Conservation (phyloP, 2,329 filamentous ascomycete species). For the Penicillium sp. region DNA sequence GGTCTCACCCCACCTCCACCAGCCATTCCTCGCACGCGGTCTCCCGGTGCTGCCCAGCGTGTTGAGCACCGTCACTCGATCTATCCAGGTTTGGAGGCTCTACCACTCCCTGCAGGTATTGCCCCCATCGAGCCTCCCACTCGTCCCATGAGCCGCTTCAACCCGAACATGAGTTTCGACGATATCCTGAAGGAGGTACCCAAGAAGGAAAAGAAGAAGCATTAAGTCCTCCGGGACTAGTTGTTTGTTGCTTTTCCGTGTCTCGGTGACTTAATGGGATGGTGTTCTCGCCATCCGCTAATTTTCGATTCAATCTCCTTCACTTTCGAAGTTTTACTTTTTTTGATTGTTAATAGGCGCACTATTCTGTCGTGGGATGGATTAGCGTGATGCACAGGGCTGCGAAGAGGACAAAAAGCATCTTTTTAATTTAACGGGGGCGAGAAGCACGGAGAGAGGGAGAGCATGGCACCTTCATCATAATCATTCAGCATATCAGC, state of each 20-base stretch:
- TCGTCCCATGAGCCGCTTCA: conserved; percentile 47
- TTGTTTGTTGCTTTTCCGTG: conserved; percentile 16
- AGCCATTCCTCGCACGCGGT: conserved; percentile 41
- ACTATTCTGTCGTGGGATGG: conserved; percentile 23
- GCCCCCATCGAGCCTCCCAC: conserved; percentile 46
- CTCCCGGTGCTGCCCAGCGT: conserved; percentile 35
- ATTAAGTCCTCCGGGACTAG: conserved; percentile 14
- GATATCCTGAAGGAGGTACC: conserved; percentile 50
- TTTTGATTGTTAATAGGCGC: conserved; percentile 30
- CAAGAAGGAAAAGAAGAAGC: conserved; percentile 44
- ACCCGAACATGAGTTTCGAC: conserved; percentile 55
- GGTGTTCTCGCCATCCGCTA: neutral
- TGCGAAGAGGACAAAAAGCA: conserved; percentile 21
- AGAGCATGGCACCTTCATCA: conserved; percentile 20
- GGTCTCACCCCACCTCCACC: conserved; percentile 41
- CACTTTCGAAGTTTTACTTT: conserved; percentile 5
- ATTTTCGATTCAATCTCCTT: conserved; percentile 4
- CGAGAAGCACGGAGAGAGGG: conserved; percentile 20
- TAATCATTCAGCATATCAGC: conserved; percentile 32
- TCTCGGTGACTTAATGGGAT: conserved; percentile 5
- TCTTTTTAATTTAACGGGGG: conserved; percentile 24
- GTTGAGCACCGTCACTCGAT: conserved; percentile 49
- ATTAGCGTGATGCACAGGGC: conserved; percentile 30
- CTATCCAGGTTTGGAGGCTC: conserved; percentile 50
- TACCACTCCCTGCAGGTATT: conserved; percentile 49